Conservation (phyloP, 2,329 filamentous ascomycete genomes). For the Clarireedia monteithiana region DNA sequence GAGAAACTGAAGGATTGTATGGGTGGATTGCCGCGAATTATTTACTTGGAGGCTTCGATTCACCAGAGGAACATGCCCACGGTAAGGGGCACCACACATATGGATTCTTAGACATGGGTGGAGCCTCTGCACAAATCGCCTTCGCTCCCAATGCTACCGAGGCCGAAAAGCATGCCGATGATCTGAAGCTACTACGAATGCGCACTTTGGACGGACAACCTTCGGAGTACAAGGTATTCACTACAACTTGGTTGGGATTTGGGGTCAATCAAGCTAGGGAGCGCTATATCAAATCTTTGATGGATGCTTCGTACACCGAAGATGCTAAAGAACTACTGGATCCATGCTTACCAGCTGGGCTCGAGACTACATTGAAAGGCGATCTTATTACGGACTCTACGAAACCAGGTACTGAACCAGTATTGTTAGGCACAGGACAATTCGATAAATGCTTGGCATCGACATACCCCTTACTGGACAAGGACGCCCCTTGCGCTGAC, state of each 20-base stretch:
- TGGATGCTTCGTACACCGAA: constrained; percentile 54
- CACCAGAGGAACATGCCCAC: constrained; percentile 64
- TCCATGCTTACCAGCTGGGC: constrained; percentile 76
- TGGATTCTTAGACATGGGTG: constrained; percentile 97
- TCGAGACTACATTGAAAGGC: constrained; percentile 69
- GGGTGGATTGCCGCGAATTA: constrained; percentile 98
- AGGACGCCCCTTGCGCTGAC: constrained; percentile 77
- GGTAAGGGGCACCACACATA: constrained; percentile 90
- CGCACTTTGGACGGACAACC: constrained; percentile 72
- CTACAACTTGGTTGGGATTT: constrained; percentile 93
- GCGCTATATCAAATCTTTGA: constrained; percentile 72
- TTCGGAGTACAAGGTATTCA: constrained; percentile 83
- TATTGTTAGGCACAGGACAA: constrained; percentile 73
- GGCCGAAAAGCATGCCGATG: constrained; percentile 78
- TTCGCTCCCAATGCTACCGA: constrained; percentile 94
- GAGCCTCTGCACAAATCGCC: constrained; percentile 93
- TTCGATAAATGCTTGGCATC: constrained; percentile 78
- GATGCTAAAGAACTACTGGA: constrained; percentile 68
- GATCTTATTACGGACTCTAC: constrained; percentile 37
- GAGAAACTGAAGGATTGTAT: constrained; percentile 91
- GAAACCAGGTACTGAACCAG: constrained; percentile 36
- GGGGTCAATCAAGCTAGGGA: constrained; percentile 90
- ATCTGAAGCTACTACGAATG: constrained; percentile 79
- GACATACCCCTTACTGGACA: constrained; percentile 81
- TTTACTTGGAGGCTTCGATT: constrained; percentile 81